phyloP scores from a whole-genome alignment of 2,329 filamentous ascomycete genomes.

The Chaetomiaceae sp. region DNA sequence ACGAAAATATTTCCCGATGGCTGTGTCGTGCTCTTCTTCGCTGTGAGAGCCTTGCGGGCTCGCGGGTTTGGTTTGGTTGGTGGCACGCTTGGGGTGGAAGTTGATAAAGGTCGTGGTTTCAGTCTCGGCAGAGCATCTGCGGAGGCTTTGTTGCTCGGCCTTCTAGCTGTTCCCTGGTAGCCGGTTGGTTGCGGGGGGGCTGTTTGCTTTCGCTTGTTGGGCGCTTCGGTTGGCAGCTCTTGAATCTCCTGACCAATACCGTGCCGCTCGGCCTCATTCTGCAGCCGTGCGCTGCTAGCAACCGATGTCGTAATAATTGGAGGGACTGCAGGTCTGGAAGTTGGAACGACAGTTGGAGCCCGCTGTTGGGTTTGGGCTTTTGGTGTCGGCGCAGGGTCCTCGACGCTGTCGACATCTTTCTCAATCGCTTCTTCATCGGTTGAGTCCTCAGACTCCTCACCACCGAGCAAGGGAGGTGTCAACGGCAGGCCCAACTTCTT shows the following conservation, averaged over 20 bases:
- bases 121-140: conserved; percentile 15
- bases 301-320: background rate
- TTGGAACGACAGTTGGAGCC: conserved; percentile 15
- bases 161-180: conserved; percentile 27
- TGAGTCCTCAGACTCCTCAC: too few species aligned
- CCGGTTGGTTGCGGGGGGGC: conserved; percentile 18
- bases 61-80: background rate
- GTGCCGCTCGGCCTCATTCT: background rate
- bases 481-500: conserved; percentile 33
- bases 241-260: background rate
- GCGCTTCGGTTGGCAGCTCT: background rate
- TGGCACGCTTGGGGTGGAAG: background rate
- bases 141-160: conserved; percentile 16
- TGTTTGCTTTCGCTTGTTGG: conserved; percentile 9
- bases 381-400: background rate
- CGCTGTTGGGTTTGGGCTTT: conserved; percentile 16
- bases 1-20: conserved; percentile 41
- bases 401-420: conserved; percentile 15
- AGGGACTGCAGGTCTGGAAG: background rate
- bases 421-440: conserved; percentile 29
- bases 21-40: conserved; percentile 19
- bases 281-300: background rate
- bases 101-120: background rate
- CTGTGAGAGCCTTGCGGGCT: conserved; percentile 14
- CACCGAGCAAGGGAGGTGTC: conserved; percentile 23